Evolutionary conservation across 208 protist genomes (phyloP).

Genomic region (Trypanosoma platydactyli): DNA sequence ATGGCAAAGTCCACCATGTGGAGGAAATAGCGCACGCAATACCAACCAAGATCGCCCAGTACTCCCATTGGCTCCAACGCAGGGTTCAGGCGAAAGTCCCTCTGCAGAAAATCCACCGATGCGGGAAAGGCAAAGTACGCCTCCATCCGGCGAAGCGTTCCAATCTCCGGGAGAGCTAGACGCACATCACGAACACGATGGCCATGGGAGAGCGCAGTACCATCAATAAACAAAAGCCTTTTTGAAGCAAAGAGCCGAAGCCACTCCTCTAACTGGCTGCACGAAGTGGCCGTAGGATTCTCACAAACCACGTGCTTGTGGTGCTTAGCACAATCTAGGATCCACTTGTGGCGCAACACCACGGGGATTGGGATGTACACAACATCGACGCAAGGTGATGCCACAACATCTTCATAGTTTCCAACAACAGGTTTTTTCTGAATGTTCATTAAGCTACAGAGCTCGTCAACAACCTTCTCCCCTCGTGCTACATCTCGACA

Average conservation of each 20-base stretch:
- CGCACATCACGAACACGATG: conserved; percentile 49
- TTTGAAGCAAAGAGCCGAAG: conserved; percentile 40
- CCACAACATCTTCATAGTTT: conserved; percentile 59
- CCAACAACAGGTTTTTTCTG: conserved; percentile 27
- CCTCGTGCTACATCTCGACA: conserved; percentile 38
- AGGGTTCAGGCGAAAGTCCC: conserved; percentile 62
- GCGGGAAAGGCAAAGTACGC: conserved; percentile 52
- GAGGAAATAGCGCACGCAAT: conserved; percentile 70
- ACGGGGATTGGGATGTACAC: conserved; percentile 75
- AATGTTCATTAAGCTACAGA: conserved; percentile 4
- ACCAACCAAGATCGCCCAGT: conserved; percentile 77
- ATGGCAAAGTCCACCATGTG: conserved; percentile 63
- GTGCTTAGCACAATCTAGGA: conserved; percentile 46
- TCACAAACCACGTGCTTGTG: conserved; percentile 77
- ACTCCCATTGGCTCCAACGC: conserved; percentile 61
- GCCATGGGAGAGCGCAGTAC: conserved; percentile 64
- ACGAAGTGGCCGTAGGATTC: conserved; percentile 50
- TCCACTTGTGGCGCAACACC: conserved; percentile 45
- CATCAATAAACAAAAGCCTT: conserved; percentile 68
- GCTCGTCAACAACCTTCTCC: conserved; percentile 28
- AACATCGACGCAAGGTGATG: conserved; percentile 49
- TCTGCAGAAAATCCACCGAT: conserved; percentile 45
- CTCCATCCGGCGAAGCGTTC: conserved; percentile 47
- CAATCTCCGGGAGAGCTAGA: conserved; percentile 32
- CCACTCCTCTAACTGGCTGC: conserved; percentile 45